phyloP scores from a whole-genome alignment of 176 grass and related monocot species.

The Phoenix roebelenii region DNA sequence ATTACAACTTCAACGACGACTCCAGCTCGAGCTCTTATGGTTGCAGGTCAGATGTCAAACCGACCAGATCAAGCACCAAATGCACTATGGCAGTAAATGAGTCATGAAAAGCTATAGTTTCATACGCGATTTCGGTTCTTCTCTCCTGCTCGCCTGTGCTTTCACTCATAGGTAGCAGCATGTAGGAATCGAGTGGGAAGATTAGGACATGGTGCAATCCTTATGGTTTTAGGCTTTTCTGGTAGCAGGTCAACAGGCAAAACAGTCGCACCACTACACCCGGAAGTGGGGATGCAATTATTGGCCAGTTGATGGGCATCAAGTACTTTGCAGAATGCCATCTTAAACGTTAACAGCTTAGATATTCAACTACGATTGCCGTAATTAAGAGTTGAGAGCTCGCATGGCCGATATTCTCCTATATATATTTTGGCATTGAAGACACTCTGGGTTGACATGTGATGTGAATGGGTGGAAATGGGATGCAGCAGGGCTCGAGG shows the following conservation, averaged over 20 bases:
- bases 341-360: background rate
- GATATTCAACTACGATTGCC: background rate
- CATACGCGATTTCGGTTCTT: slow-evolving; percentile 10
- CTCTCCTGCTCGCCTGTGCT: slow-evolving; percentile 8
- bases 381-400: slow-evolving; percentile 19
- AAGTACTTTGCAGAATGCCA: slow-evolving; percentile 18
- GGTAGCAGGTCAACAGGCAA: slow-evolving; percentile 63
- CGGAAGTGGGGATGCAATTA: slow-evolving; percentile 38
- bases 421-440: background rate
- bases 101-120: background rate
- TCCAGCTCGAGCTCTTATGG: no score
- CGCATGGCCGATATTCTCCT: slow-evolving; percentile 15
- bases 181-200: slow-evolving; percentile 30
- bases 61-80: no score
- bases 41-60: no score
- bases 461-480: no score
- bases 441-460: no score
- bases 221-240: slow-evolving; percentile 46
- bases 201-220: slow-evolving; percentile 31
- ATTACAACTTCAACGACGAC: no score
- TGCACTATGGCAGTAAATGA: background rate
- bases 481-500: no score
- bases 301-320: slow-evolving; percentile 32
- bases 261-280: slow-evolving; percentile 64
- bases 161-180: slow-evolving; percentile 27